These are phyloP conservation scores for Trichoderma guizhouense DNA, from an alignment of 2,329 filamentous ascomycete species.

Conservation along the genomic window DNA sequence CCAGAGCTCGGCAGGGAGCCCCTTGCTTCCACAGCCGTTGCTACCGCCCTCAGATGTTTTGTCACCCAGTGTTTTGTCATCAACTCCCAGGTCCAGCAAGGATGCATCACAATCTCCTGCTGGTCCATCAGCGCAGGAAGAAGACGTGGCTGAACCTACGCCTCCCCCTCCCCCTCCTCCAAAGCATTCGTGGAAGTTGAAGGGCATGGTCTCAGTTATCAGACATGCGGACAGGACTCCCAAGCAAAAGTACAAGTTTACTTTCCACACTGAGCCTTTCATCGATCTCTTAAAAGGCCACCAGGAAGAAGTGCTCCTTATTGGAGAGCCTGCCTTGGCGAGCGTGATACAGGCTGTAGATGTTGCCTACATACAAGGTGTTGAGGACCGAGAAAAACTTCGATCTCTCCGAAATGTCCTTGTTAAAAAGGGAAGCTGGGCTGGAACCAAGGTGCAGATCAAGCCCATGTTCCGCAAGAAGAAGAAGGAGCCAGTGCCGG, in stretches of 20 bases:
- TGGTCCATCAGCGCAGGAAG: constrained; percentile 20
- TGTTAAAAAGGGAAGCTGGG: constrained; percentile 88
- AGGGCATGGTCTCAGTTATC: constrained; percentile 95
- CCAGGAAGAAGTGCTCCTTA: constrained; percentile 91
- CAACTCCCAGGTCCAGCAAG: constrained; percentile 35
- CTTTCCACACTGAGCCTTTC: constrained; percentile 94
- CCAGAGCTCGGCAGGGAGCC: constrained; percentile 37
- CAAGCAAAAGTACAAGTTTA: constrained; percentile 99
- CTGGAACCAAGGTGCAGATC: constrained; percentile 97
- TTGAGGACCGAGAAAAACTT: constrained; percentile 87
- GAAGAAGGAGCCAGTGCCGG: constrained; percentile 57
- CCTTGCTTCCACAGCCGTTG: constrained; percentile 34
- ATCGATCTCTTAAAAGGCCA: constrained; percentile 93
- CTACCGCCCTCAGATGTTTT: constrained; percentile 34
- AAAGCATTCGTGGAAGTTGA: constrained; percentile 96
- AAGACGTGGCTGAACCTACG: constrained; percentile 32
- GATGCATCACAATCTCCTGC: constrained; percentile 28
- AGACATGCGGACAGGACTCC: constrained; percentile 95
- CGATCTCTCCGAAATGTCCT: constrained; percentile 79
- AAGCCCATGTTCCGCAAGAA: constrained; percentile 98
- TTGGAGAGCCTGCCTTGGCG: constrained; percentile 82
- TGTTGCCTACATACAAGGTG: constrained; percentile 68
- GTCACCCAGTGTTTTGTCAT: constrained; percentile 31
- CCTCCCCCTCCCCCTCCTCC: constrained; percentile 63
- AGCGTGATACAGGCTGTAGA: constrained; percentile 89